Conservation (phyloP, 2,329 filamentous ascomycete genomes). For the Davidsoniella neocaledoniae region DNA sequence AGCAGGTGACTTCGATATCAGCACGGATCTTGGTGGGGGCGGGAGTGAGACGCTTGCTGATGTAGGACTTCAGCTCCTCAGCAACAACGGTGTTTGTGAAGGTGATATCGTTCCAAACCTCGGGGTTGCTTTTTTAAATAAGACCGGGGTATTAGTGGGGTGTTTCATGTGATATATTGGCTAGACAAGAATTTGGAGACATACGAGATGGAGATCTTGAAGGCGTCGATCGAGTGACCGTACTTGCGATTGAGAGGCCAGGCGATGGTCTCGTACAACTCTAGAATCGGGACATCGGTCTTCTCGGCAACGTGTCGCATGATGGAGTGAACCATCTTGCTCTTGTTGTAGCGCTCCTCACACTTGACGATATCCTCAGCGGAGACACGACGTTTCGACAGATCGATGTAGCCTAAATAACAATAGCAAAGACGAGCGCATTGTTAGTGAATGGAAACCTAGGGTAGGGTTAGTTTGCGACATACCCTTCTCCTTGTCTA, state of each 20-base stretch:
- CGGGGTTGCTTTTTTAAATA: constrained; percentile 50
- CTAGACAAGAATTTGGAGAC: constrained; percentile 17
- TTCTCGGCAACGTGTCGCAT: constrained; percentile 98
- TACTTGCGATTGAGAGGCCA: constrained; percentile 98
- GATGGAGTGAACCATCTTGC: constrained; percentile 98
- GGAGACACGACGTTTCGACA: constrained; percentile 94
- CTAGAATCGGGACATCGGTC: constrained; percentile 84
- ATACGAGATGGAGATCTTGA: constrained; percentile 97
- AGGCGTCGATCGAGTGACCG: constrained; percentile 90
- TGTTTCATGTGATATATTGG: not conserved
- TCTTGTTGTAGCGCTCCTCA: constrained; percentile 99
- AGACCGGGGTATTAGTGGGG: not conserved
- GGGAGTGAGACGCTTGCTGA: constrained; percentile 89
- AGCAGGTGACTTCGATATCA: constrained; percentile 91
- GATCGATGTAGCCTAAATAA: constrained; percentile 69
- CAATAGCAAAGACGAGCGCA: not conserved
- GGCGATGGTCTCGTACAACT: constrained; percentile 80
- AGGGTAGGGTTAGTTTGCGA: not conserved
- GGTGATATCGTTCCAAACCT: constrained; percentile 83
- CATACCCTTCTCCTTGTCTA: constrained; percentile 93
- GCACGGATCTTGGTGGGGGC: constrained; percentile 98
- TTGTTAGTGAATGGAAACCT: not conserved
- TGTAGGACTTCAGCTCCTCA: constrained; percentile 86
- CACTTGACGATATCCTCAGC: constrained; percentile 97
- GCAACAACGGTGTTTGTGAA: constrained; percentile 77